Conservation (phyloP, 257 asterid genomes). For the Anisodus tanguticus region DNA sequence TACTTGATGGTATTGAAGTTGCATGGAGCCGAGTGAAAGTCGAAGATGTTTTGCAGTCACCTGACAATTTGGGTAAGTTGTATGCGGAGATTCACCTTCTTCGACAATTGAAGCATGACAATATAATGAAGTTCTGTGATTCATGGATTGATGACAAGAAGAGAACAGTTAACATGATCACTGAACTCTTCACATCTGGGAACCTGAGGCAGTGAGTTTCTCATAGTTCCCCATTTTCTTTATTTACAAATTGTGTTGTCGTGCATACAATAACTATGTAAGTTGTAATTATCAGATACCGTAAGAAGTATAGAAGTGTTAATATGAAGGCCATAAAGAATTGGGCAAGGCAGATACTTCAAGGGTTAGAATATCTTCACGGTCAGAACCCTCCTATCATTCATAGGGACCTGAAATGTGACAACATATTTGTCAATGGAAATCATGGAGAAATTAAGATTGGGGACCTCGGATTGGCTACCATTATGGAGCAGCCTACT, state of each 20-base stretch:
- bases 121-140: slow-evolving; percentile 53
- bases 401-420: slow-evolving; percentile 86
- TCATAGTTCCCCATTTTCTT: not conserved
- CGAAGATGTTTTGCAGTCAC: slow-evolving; percentile 60
- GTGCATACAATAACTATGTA: not conserved
- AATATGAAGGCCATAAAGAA: slow-evolving; percentile 76
- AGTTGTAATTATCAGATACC: slow-evolving; percentile 49
- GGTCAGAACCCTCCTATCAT: slow-evolving; percentile 77
- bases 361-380: slow-evolving; percentile 75
- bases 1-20: slow-evolving; percentile 77
- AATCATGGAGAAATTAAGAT: slow-evolving; percentile 79
- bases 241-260: not conserved
- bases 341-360: slow-evolving; percentile 82
- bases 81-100: slow-evolving; percentile 84
- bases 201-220: slow-evolving; percentile 83
- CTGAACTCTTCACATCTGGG: slow-evolving; percentile 90
- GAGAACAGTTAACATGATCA: slow-evolving; percentile 83
- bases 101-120: slow-evolving; percentile 68
- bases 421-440: slow-evolving; percentile 83
- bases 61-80: slow-evolving; percentile 69
- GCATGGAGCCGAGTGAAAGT: slow-evolving; percentile 85
- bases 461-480: slow-evolving; percentile 89
- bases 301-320: slow-evolving; percentile 66
- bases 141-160: slow-evolving; percentile 80
- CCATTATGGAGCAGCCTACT: slow-evolving; percentile 71